Base-by-base conservation (phyloP, 1,139 yeast genomes). In the Meyerozyma sp. region DNA sequence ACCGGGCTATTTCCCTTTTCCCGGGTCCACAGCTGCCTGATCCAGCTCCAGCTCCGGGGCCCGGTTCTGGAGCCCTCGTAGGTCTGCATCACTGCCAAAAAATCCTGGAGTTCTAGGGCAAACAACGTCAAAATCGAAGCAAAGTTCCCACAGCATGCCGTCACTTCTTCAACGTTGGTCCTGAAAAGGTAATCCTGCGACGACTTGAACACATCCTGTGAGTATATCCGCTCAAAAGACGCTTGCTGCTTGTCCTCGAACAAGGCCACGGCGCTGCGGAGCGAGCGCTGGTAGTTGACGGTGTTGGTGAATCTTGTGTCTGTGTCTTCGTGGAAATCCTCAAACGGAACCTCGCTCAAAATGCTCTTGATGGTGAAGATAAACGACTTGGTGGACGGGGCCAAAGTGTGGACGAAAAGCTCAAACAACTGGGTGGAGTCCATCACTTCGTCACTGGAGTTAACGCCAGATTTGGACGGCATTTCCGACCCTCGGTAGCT, bases 121-220 rank as follows among this genome's bases (percentile, higher is more conserved):
- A 80, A 81, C 45, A 83, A 80, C 3, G 79, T 77, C 36, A 88
- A 57, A 30, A 85, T 72, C 32, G 82, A 77, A 0, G 90, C 75
- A 57, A 86, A 87, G 56, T 87, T 85, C 2, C 93, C 94, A 65
- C 94, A 86, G 44, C 88, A 79, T 0, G 95, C 95, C 1, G 93
- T 86, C 5, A 85, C 84, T 50, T 84, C 93, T 59, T 87, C 95
- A 51, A 83, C 84, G 47, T 82, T 84, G 1, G 86, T 77, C 46
- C 75, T 73, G 40, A 72, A 69, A n/a, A 66, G 61, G 40, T 67
- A 56, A 40, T 61, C 56, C 36, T 68, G 70, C 0, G 70, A 54
- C 27, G 62, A 65, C 30, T 68, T 65, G 61, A 83, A 83, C 6
- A 79, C 65, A 3, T 75, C 77, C 51, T 82, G 88, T 7, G 69